Percentiles rank a stretch among this genome's conserved stretches.
These are phyloP conservation scores for Chloromonas sp. DNA, from an alignment of 163 green algal genomes.

Conservation along the genomic window DNA sequence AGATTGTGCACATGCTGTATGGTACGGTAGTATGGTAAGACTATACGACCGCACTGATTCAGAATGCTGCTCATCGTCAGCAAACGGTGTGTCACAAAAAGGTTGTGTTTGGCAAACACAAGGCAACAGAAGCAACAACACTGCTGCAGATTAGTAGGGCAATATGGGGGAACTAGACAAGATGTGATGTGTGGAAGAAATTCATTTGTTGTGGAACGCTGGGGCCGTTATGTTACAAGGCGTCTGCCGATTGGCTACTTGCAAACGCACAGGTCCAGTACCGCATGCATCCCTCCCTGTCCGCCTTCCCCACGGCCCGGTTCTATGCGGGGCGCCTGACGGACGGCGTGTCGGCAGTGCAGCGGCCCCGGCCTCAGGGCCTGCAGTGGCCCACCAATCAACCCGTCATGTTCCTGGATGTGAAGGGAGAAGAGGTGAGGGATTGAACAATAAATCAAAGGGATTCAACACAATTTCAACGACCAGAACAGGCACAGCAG, in stretches of 20 bases:
- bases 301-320: conserved; percentile 30
- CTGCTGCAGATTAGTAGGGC: too few species aligned
- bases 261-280: conserved; percentile 72
- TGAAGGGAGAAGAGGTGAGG: conserved; percentile 18
- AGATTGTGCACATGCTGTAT: neutral
- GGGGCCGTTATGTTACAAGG: too few species aligned
- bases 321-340: conserved; percentile 35
- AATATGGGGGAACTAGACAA: too few species aligned
- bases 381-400: conserved; percentile 7
- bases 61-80: neutral
- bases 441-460: neutral
- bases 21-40: neutral
- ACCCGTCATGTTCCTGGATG: conserved; percentile 31
- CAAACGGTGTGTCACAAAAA: neutral
- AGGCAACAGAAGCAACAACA: too few species aligned
- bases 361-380: conserved; percentile 17
- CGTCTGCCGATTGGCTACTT: too few species aligned
- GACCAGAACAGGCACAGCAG: too few species aligned
- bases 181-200: too few species aligned
- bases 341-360: conserved; percentile 25
- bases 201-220: too few species aligned
- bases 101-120: too few species aligned
- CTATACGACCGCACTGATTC: neutral
- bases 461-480: neutral
- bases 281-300: conserved; percentile 90